These are phyloP conservation scores for Elaphomyces granulatus DNA, from an alignment of 495 filamentous ascomycete genomes.

Conservation along the genomic window DNA sequence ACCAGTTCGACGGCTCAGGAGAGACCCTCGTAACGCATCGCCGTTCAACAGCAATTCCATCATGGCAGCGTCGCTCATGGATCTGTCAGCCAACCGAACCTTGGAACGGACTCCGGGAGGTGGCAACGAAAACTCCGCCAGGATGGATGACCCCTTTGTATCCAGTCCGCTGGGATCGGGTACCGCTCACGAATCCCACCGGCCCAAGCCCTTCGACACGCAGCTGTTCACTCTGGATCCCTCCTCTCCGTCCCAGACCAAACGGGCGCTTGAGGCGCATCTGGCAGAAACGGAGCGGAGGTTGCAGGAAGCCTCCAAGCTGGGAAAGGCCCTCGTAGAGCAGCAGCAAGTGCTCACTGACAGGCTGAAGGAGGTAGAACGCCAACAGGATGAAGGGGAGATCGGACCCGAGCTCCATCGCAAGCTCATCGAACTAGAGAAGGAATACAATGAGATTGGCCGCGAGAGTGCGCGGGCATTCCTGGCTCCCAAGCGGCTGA, in stretches of 20 bases:
- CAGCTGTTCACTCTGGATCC: conserved; percentile 65
- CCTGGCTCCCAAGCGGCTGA: conserved; percentile 62
- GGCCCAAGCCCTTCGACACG: conserved; percentile 65
- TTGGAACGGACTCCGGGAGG: conserved; percentile 6
- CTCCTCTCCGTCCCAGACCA: conserved; percentile 70
- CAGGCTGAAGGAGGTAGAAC: conserved; percentile 70
- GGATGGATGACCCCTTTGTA: conserved; percentile 43
- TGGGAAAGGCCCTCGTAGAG: conserved; percentile 72
- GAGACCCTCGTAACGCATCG: conserved; percentile 1
- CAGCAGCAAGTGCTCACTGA: conserved; percentile 72
- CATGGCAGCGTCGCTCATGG: conserved; percentile 1
- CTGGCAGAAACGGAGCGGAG: conserved; percentile 79
- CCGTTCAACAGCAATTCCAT: background rate
- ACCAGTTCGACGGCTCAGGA: background rate
- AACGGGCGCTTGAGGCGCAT: conserved; percentile 79
- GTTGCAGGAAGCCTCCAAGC: conserved; percentile 75
- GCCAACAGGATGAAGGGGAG: conserved; percentile 62
- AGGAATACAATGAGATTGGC: conserved; percentile 90
- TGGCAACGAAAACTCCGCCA: conserved; percentile 8
- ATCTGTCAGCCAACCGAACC: conserved; percentile 1
- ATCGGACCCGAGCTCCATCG: conserved; percentile 71
- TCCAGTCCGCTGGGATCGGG: conserved; percentile 22
- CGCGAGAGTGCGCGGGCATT: conserved; percentile 80
- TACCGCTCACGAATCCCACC: conserved; percentile 40
- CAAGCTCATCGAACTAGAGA: conserved; percentile 75